Percentiles rank a stretch among this genome's conserved stretches.
These are phyloP conservation scores for Primulina tabacum DNA, from an alignment of 257 asterid genomes.

Conservation along the genomic window DNA sequence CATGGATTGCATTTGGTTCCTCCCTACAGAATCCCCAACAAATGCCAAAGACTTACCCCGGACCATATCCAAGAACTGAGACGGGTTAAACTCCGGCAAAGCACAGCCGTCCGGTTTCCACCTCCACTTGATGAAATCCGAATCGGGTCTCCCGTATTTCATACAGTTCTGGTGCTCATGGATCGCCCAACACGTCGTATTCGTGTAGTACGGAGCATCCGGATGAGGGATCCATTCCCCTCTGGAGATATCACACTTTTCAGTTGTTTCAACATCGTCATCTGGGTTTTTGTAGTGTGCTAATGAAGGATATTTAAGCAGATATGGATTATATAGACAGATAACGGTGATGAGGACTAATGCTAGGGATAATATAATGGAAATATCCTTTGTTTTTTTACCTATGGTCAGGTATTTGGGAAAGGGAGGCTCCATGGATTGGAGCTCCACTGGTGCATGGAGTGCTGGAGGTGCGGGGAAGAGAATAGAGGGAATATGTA, in stretches of 20 bases:
- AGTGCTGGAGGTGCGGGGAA: not conserved
- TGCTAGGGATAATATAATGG: not conserved
- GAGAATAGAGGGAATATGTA: no score
- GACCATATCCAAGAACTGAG: slow-evolving; percentile 52
- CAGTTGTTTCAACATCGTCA: slow-evolving; percentile 18
- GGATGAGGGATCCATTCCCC: slow-evolving; percentile 68
- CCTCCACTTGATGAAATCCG: slow-evolving; percentile 36
- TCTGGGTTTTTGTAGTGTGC: not conserved
- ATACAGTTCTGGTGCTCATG: slow-evolving; percentile 54
- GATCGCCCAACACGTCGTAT: slow-evolving; percentile 43
- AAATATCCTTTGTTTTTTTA: slow-evolving; percentile 5
- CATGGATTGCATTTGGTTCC: slow-evolving; percentile 79
- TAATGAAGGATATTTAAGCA: not conserved
- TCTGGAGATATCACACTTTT: slow-evolving; percentile 36
- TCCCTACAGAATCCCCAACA: slow-evolving; percentile 70
- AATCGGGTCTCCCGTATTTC: slow-evolving; percentile 44
- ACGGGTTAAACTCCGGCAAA: slow-evolving; percentile 49
- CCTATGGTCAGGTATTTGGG: slow-evolving; percentile 17
- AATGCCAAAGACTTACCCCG: slow-evolving; percentile 61
- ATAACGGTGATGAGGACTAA: slow-evolving; percentile 22
- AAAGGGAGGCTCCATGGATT: slow-evolving; percentile 29
- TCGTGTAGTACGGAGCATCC: slow-evolving; percentile 59
- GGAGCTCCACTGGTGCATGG: slow-evolving; percentile 12
- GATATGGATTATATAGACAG: slow-evolving; percentile 15
- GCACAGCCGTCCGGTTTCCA: slow-evolving; percentile 56